Percentiles rank a stretch among this genome's conserved stretches.
These are phyloP conservation scores for Camillea tinctor DNA, from an alignment of 2,329 filamentous ascomycete genomes.

Conservation along the genomic window DNA sequence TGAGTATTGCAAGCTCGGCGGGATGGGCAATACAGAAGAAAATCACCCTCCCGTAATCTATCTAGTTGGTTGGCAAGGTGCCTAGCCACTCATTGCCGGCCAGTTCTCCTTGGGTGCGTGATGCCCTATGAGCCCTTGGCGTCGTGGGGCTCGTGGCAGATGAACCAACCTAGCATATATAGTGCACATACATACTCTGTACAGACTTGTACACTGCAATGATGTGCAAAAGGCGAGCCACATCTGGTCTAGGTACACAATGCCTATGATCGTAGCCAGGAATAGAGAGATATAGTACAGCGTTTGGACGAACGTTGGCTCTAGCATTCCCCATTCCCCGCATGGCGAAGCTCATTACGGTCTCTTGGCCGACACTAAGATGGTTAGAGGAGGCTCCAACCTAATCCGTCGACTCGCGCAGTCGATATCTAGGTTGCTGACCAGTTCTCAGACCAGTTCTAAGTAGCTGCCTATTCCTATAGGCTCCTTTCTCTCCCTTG, in stretches of 20 bases:
- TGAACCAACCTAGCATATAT: neutral
- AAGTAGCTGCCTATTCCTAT: neutral
- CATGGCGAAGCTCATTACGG: neutral
- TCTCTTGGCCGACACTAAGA: neutral
- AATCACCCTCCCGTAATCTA: neutral
- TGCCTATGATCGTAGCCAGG: conserved; percentile 4
- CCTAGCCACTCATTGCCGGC: neutral
- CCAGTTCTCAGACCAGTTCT: neutral
- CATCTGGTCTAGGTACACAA: neutral
- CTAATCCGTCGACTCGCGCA: neutral
- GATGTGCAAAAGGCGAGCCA: neutral
- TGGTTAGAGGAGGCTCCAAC: neutral
- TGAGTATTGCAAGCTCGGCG: neutral
- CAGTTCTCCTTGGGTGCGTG: neutral
- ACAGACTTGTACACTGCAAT: neutral
- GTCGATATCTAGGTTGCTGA: neutral
- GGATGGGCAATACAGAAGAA: neutral
- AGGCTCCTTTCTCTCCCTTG: neutral
- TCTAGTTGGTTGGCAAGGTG: neutral
- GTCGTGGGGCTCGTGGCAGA: neutral
- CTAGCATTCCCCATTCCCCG: conserved; percentile 4
- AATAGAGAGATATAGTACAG: neutral
- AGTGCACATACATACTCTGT: no score
- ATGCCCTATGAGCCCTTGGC: neutral
- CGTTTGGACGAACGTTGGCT: neutral